Conservation (phyloP, 2,329 filamentous ascomycete species). For the Sporothrix protearum region DNA sequence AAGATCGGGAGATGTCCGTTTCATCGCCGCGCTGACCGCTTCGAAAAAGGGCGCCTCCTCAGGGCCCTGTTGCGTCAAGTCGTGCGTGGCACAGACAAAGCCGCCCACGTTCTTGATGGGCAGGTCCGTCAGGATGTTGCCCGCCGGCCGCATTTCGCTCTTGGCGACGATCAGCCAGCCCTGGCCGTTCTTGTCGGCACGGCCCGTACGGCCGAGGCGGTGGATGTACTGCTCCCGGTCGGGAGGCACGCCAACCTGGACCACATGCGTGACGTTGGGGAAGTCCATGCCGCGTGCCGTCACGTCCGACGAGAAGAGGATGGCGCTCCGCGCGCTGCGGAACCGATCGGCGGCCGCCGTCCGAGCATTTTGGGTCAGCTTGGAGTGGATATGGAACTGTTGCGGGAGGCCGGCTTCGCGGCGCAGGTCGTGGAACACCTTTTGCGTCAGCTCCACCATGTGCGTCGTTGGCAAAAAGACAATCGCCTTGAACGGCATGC, state of each 20-base stretch:
- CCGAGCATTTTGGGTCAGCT: conserved; percentile 65
- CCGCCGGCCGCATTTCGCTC: conserved; percentile 48
- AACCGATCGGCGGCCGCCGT: conserved; percentile 70
- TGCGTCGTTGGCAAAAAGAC: conserved; percentile 82
- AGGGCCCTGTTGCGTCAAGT: conserved; percentile 42
- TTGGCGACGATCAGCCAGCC: conserved; percentile 64
- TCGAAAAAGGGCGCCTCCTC: conserved; percentile 46
- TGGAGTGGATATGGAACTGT: conserved; percentile 69
- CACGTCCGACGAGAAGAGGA: conserved; percentile 76
- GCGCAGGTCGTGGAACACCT: conserved; percentile 53
- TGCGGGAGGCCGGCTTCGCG: conserved; percentile 40
- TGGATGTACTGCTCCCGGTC: conserved; percentile 59
- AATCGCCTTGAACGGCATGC: conserved; percentile 85
- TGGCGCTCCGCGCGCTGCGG: conserved; percentile 57
- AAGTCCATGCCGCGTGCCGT: conserved; percentile 75
- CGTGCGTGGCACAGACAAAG: conserved; percentile 51
- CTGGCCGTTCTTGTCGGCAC: conserved; percentile 69
- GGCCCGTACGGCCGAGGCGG: conserved; percentile 64
- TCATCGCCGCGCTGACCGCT: conserved; percentile 43
- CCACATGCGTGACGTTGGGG: conserved; percentile 56
- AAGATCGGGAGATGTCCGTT: conserved; percentile 40
- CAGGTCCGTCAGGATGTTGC: conserved; percentile 53
- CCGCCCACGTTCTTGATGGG: conserved; percentile 56
- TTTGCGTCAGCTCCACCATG: conserved; percentile 62
- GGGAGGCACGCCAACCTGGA: conserved; percentile 54